A percentile compares a stretch with the other conserved stretches of the same genome.
Conservation (phyloP, 108 stramenopile species). For the Cyclotella atomus region DNA sequence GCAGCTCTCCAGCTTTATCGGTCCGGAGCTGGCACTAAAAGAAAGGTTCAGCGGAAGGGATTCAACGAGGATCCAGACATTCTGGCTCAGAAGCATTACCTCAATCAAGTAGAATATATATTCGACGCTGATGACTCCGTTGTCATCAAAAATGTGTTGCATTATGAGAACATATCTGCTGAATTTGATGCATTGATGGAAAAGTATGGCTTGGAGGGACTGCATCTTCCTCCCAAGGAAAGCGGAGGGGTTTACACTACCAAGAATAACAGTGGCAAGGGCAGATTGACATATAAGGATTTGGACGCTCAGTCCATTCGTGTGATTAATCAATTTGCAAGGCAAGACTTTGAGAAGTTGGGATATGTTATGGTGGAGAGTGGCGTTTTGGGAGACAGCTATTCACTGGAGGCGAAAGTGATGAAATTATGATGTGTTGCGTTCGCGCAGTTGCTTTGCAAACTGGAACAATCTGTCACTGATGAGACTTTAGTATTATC, state of each 20-base stretch:
- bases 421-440: not conserved
- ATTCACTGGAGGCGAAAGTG: conserved; percentile 16
- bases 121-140: conserved; percentile 12
- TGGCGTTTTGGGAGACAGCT: conserved; percentile 8
- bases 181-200: conserved; percentile 54
- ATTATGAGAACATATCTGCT: conserved; percentile 37
- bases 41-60: conserved; percentile 12
- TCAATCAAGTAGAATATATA: conserved; percentile 23
- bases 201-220: conserved; percentile 19
- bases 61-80: conserved; percentile 20
- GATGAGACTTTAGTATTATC: too few species aligned
- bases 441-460: not conserved
- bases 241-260: conserved; percentile 7
- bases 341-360: conserved; percentile 23
- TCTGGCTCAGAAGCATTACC: conserved; percentile 20
- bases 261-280: not conserved
- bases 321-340: conserved; percentile 13
- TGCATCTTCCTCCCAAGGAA: conserved; percentile 11
- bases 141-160: conserved; percentile 29
- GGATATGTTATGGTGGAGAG: conserved; percentile 29
- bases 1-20: not conserved
- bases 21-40: not conserved
- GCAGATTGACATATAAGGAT: conserved; percentile 13
- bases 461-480: not conserved
- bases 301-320: conserved; percentile 11